Base-by-base conservation (phyloP, 495 filamentous ascomycete species). In the Parmelia sp. region DNA sequence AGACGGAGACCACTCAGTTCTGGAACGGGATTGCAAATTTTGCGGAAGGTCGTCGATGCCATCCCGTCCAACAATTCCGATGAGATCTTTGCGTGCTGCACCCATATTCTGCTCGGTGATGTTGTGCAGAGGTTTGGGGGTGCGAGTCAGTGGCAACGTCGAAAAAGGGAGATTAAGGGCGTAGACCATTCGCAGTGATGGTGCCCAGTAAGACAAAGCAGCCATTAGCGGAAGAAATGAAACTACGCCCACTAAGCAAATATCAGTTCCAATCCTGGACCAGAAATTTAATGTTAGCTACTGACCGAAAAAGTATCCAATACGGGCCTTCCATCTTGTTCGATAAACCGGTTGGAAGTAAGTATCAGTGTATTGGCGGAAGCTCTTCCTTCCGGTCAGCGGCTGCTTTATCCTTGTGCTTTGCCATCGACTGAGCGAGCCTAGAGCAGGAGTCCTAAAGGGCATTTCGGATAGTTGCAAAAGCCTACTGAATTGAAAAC, bases 1-100 rank as follows among this genome's bases (percentile, higher is more conserved):
- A 35, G 49, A 53, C 3, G 11, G 36, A 31, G 66, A 68, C 66
- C 66, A 68, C 57, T 56, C 37, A n/a, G 62, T 68, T 15, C 55
- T 58, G 15, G 66, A 68, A 58, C 37, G 66, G 1, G 62, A 58
- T 39, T n/a, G 27, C 17, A 59, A 33, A 21, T 60, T 61, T 21
- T 47, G 33, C 4, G 56, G 62, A 39, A 45, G 21, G 40, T 56
- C 55, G 29, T 61, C 42, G n/a, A 68, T 55, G 25, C 57, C 39
- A 27, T 45, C n/a, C 7, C 6, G 23, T 35, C 66, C 62, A 25
- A 68, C 57, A 10, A 68, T 55, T 21, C 37, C 23, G 14, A 53
- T 27, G 33, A 68, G 40, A 11, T 68, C 66, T 37, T 62, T 49
- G 10, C 62, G 58, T 15, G 62, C 66, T 39, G 15, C 63, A 17